These are phyloP conservation scores for Aspergillus thermomutatus DNA, from an alignment of 2,329 filamentous ascomycete genomes.

Conservation along the genomic window DNA sequence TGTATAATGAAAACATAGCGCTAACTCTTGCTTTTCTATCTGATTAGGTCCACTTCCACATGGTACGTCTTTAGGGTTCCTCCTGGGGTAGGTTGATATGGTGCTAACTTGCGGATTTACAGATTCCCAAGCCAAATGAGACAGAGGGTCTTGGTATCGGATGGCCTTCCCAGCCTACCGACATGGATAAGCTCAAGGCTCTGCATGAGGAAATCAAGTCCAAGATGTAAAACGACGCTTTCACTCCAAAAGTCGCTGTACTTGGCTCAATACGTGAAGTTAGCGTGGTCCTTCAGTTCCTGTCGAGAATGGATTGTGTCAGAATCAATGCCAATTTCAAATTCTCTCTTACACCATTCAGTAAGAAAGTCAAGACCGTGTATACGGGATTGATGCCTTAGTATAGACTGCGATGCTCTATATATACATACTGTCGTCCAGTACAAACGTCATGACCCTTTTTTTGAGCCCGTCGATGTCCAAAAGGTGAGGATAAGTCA, in stretches of 20 bases:
- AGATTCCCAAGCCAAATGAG: constrained; percentile 92
- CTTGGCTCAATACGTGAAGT: neutral
- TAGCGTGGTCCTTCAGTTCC: neutral
- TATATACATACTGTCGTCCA: constrained; percentile 1
- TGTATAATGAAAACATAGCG: neutral
- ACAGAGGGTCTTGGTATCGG: constrained; percentile 72
- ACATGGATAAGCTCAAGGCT: constrained; percentile 80
- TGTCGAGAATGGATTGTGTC: neutral
- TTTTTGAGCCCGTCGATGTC: neutral
- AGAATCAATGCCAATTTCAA: neutral
- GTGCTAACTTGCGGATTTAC: constrained; percentile 4
- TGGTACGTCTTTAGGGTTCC: constrained; percentile 54
- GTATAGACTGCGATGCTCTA: neutral
- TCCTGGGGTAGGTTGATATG: neutral
- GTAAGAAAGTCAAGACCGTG: neutral
- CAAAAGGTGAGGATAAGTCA: neutral
- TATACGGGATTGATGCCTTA: neutral
- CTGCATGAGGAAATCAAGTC: constrained; percentile 80
- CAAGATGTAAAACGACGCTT: constrained; percentile 65
- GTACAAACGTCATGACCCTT: neutral
- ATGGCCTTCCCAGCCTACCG: constrained; percentile 72
- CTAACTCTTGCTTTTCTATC: constrained; percentile 3
- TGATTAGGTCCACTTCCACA: constrained; percentile 80
- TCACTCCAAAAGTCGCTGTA: neutral
- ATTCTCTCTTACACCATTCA: constrained; percentile 1